phyloP scores from a whole-genome alignment of 371 early-diverging fungal genomes.

The Apophysomyces ossiformis region DNA sequence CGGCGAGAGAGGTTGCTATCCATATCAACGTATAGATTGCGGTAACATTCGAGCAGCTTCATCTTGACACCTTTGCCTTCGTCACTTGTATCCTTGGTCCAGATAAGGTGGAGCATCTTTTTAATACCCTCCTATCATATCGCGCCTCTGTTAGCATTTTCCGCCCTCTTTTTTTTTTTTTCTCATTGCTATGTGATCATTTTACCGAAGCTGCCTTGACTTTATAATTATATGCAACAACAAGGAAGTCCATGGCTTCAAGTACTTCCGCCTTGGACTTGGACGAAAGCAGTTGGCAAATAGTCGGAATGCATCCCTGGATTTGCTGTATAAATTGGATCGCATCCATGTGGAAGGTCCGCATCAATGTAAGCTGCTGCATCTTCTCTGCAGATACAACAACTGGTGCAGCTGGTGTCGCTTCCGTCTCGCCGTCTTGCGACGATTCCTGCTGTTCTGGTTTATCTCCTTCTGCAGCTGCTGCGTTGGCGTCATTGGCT shows the following conservation, averaged over 20 bases:
- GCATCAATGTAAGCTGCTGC: constrained; percentile 65
- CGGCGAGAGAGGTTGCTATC: constrained; percentile 55
- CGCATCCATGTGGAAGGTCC: constrained; percentile 86
- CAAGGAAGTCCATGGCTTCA: constrained; percentile 95
- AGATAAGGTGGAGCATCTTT: constrained; percentile 95
- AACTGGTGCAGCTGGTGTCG: constrained; percentile 6
- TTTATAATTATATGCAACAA: constrained; percentile 79
- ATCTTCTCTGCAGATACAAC: constrained; percentile 56
- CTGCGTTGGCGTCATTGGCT: constrained; percentile 22
- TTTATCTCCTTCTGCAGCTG: background rate
- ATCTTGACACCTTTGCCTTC: constrained; percentile 85
- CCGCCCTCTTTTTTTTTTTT: background rate
- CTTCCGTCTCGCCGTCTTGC: constrained; percentile 14
- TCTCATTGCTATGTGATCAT: constrained; percentile 14
- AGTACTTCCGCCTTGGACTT: constrained; percentile 91
- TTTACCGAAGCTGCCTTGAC: constrained; percentile 76
- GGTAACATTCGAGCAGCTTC: constrained; percentile 79
- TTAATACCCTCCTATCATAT: constrained; percentile 75
- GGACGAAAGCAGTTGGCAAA: constrained; percentile 86
- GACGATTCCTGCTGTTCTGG: background rate
- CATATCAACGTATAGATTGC: constrained; percentile 78
- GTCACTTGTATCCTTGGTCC: constrained; percentile 87
- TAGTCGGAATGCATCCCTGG: constrained; percentile 69
- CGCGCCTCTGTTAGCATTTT: no score
- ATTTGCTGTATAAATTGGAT: constrained; percentile 82